Conservation (phyloP, 306 rosid genomes). For the Trifolium dubium region DNA sequence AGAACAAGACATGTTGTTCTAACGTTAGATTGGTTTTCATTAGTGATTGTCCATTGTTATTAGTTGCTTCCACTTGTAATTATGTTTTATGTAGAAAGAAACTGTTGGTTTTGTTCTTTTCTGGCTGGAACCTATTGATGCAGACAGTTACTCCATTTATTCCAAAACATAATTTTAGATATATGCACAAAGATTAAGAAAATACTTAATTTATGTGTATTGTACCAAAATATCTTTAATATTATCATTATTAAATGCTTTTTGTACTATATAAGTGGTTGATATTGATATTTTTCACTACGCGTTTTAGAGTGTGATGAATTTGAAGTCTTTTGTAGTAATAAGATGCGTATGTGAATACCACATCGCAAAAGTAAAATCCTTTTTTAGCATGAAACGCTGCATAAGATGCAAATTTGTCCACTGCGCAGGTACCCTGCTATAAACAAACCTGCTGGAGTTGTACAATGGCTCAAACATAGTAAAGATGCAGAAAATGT, state of each 20-base stretch:
- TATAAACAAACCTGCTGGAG: conserved; percentile 45
- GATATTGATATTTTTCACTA: background rate
- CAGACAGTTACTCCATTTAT: background rate
- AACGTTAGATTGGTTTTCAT: background rate
- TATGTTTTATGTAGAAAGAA: background rate
- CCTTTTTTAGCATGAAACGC: conserved; percentile 16
- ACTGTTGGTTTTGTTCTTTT: background rate
- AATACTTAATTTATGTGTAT: background rate
- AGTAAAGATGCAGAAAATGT: conserved; percentile 45
- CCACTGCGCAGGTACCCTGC: conserved; percentile 45
- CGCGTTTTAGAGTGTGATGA: background rate
- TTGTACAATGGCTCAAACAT: conserved; percentile 45
- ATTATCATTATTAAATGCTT: background rate
- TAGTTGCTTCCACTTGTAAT: background rate
- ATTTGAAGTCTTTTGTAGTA: conserved; percentile 2
- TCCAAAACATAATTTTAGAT: background rate
- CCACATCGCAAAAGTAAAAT: conserved; percentile 14
- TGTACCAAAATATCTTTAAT: background rate
- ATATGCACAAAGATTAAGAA: background rate
- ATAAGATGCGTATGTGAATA: background rate
- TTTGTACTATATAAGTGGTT: background rate
- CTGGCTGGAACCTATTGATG: background rate
- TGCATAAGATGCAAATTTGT: conserved; percentile 28
- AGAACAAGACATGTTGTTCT: background rate
- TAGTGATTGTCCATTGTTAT: conserved; percentile 16